Evolutionary conservation across 1,284 basidiomycete species (phyloP).

Genomic region (Pterulicium gracile): DNA sequence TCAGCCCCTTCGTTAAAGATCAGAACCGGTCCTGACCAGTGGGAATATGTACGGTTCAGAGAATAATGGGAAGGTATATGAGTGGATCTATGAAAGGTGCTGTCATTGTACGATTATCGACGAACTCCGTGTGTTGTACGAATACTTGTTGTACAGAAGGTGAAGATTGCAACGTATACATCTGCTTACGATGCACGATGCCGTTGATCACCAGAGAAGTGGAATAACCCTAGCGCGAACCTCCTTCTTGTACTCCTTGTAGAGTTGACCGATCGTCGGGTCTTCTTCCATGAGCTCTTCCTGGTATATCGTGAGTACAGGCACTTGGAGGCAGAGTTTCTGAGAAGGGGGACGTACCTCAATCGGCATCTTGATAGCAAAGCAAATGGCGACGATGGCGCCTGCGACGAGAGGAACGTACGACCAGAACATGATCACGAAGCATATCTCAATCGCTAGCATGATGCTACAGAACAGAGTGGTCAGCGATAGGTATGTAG

Average conservation of each 20-base stretch:
- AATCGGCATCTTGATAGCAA: slow-evolving; percentile 22
- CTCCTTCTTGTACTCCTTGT: slow-evolving; percentile 22
- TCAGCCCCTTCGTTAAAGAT: slow-evolving; percentile 30
- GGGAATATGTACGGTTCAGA: no score
- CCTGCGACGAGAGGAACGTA: slow-evolving; percentile 21
- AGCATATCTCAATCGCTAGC: slow-evolving; percentile 17
- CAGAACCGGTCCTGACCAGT: no score
- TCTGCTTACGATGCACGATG: no score
- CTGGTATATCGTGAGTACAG: slow-evolving; percentile 10
- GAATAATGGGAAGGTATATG: no score
- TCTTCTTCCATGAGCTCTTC: slow-evolving; percentile 20
- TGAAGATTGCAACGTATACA: no score
- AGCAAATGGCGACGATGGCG: slow-evolving; percentile 13
- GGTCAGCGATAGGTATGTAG: not conserved
- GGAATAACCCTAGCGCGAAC: slow-evolving; percentile 22
- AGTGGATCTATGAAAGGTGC: no score
- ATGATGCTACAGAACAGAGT: slow-evolving; percentile 13
- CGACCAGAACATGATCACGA: slow-evolving; percentile 24
- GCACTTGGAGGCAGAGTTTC: not conserved
- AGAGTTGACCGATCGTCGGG: slow-evolving; percentile 18
- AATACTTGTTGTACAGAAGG: not conserved
- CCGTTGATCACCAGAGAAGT: slow-evolving; percentile 24
- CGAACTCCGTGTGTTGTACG: not conserved
- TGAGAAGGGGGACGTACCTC: slow-evolving; percentile 17
- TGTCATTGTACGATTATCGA: not conserved